Evolutionary conservation across 345 rosid genomes (phyloP), one percentile per base, ranked within the genome.

Genomic region (Leavenworthia alabamica): DNA sequence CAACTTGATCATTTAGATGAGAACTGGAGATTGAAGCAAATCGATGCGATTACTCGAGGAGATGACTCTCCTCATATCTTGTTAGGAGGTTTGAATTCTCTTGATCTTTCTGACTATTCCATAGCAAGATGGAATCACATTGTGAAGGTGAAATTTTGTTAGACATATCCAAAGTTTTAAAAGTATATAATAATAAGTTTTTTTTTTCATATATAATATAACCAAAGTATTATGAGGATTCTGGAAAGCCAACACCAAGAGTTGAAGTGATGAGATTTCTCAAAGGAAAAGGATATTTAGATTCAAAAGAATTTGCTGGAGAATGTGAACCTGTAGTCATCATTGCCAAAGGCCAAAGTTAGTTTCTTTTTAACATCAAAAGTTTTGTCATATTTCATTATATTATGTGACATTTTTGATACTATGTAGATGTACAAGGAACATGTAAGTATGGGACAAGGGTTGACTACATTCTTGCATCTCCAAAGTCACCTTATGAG

Each of bases 391-490:
- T 14, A 15, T 31, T 29, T 12, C 39, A 7, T 32, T 29, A 47
- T 20, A 41, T 22, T 14, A 15, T 52, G 45, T 33, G 11, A 60
- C 12, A 12, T 35, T 28, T 33, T 42, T 45, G 14, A 44, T 29
- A n/a, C 57, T 23, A 27, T 45, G 28, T 72, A 80, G 95, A 83
- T 79, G 97, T 92, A 36, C 99, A 92, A 59, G 97, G 99, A 50
- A 89, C 99, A 15, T 92, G 99, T 84, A 92, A 92, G 77, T 89
- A 92, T 0, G 98, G 94, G 35, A 92, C 98, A 2, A 67, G 99
- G 0, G 97, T 92, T 6, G 97, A 92, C 66, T 89, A 92, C 76
- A 50, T 86, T 17, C 62, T 80, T 35, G 79, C 89, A 60, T 83
- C 97, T n/a, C 82, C 82, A 16, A 72, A 77, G 17, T 78, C 83